Evolutionary conservation across 352 stramenopile genomes (phyloP).

Genomic region (Pythium folliculosum): DNA sequence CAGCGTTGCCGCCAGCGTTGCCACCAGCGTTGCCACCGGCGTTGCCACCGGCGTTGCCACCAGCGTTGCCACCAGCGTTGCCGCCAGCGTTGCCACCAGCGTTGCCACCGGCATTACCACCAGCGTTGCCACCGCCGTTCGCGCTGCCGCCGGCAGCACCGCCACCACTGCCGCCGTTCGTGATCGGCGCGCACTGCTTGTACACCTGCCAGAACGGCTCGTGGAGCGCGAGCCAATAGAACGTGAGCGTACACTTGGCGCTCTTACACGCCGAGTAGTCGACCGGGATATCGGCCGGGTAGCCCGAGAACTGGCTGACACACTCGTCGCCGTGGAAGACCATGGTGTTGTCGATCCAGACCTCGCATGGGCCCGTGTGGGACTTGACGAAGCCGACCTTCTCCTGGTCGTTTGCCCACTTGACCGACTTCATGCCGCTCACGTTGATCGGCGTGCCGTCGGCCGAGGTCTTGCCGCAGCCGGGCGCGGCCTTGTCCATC

Average conservation of each 20-base stretch:
- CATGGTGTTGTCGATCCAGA: constrained; percentile 55
- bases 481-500: constrained; percentile 38
- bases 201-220: constrained; percentile 37
- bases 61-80: neutral
- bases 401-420: constrained; percentile 56
- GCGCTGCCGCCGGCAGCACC: neutral
- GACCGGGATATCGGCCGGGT: constrained; percentile 38
- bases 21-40: neutral
- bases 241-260: constrained; percentile 29
- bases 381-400: constrained; percentile 50
- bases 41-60: constrained; percentile 11
- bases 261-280: constrained; percentile 31
- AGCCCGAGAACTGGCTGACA: constrained; percentile 33
- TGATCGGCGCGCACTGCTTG: constrained; percentile 33
- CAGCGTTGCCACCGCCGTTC: constrained; percentile 1
- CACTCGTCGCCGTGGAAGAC: constrained; percentile 56
- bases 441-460: constrained; percentile 45
- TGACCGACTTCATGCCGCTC: constrained; percentile 38
- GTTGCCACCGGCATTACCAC: neutral
- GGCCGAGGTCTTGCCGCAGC: constrained; percentile 44
- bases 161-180: constrained; percentile 5
- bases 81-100: neutral
- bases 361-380: constrained; percentile 57
- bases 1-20: constrained; percentile 5
- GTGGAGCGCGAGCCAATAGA: constrained; percentile 39